Conservation (phyloP, 2,329 filamentous ascomycete species). For the Venturia aucupariae region DNA sequence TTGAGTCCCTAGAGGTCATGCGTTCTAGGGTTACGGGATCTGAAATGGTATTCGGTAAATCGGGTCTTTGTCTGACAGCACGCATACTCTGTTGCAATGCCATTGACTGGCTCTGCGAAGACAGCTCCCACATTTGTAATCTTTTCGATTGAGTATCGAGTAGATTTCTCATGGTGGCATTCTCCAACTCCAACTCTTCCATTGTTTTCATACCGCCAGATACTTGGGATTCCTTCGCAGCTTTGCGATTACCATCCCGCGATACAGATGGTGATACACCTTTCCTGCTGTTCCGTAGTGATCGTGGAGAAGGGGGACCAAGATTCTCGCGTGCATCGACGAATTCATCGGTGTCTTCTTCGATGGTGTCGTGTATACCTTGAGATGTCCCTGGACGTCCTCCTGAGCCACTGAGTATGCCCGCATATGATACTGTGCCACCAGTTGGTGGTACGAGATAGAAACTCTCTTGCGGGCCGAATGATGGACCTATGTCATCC, state of each 20-base stretch:
- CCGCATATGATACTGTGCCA: slow-evolving; percentile 86
- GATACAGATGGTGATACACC: slow-evolving; percentile 25
- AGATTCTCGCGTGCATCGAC: slow-evolving; percentile 72
- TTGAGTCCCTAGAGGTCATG: neutral
- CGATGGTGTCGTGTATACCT: slow-evolving; percentile 26
- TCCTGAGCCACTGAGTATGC: slow-evolving; percentile 55
- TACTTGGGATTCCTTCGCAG: slow-evolving; percentile 24
- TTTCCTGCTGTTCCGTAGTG: slow-evolving; percentile 28
- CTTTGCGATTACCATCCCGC: slow-evolving; percentile 15
- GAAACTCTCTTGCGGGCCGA: slow-evolving; percentile 59
- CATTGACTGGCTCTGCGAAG: slow-evolving; percentile 77
- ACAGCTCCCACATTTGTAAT: slow-evolving; percentile 87
- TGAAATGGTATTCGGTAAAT: slow-evolving; percentile 6
- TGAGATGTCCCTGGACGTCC: slow-evolving; percentile 27
- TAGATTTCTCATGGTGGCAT: slow-evolving; percentile 72
- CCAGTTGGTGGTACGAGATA: slow-evolving; percentile 91
- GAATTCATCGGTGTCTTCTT: slow-evolving; percentile 60
- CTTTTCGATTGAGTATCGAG: slow-evolving; percentile 79
- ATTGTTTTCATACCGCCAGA: slow-evolving; percentile 51
- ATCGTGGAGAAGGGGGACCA: slow-evolving; percentile 36
- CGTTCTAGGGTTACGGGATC: slow-evolving; percentile 6
- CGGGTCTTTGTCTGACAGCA: slow-evolving; percentile 14
- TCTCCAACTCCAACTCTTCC: slow-evolving; percentile 85
- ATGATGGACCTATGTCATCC: slow-evolving; percentile 51
- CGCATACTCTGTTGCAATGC: slow-evolving; percentile 51